Percentiles rank a stretch among this genome's conserved stretches.
Evolutionary conservation across 2,329 filamentous ascomycete genomes (phyloP).

Genomic region (Colletotrichum sp.): DNA sequence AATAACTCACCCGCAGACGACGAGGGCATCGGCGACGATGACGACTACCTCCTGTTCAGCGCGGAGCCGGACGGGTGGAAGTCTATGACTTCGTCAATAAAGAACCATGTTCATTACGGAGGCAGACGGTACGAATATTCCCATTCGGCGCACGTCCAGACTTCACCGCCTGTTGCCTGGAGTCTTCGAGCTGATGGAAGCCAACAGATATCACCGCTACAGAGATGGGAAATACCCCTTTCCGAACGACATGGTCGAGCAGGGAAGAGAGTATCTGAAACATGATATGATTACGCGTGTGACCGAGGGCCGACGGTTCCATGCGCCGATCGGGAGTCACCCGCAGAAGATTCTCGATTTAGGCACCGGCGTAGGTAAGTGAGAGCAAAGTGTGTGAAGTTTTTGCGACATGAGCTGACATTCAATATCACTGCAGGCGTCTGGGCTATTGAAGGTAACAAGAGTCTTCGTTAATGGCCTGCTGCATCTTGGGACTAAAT

Average conservation of each 20-base stretch:
- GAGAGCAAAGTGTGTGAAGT: background rate
- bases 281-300: constrained; percentile 35
- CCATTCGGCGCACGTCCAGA: background rate
- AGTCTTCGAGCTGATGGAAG: background rate
- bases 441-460: background rate
- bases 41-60: background rate
- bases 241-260: constrained; percentile 29
- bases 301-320: constrained; percentile 27
- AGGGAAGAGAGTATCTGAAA: constrained; percentile 30
- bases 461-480: background rate
- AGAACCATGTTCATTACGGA: background rate
- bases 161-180: background rate
- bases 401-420: background rate
- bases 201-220: background rate
- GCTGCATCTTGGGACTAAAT: background rate
- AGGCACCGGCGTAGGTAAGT: constrained; percentile 27
- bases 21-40: background rate
- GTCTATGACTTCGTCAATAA: background rate
- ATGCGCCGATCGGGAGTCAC: constrained; percentile 32
- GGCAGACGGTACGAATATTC: background rate
- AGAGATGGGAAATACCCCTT: constrained; percentile 25
- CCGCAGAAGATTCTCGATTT: constrained; percentile 32
- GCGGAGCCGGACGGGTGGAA: background rate
- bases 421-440: background rate
- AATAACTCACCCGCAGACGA: background rate